Percentiles rank a stretch among this genome's conserved stretches.
These are phyloP conservation scores for Immersiella caudata DNA, from an alignment of 495 filamentous ascomycete species.

Conservation along the genomic window DNA sequence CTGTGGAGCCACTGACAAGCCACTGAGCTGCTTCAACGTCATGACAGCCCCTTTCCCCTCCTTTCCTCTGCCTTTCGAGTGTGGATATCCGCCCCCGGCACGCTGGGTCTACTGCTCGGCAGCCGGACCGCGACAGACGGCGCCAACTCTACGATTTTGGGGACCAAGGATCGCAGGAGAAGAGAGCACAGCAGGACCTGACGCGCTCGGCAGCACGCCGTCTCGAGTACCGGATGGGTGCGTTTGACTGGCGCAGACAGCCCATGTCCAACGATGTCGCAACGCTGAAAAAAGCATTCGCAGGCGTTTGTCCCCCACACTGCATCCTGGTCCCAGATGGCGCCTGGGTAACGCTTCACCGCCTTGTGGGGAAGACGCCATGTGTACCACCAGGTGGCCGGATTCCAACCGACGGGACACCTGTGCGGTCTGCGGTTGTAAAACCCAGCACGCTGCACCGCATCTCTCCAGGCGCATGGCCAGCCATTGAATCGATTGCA, in stretches of 20 bases:
- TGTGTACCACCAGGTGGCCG: constrained; percentile 5
- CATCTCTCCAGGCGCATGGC: neutral
- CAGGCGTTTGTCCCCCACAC: constrained; percentile 24
- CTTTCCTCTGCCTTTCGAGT: neutral
- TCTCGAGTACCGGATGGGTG: constrained; percentile 13
- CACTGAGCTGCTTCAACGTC: constrained; percentile 11
- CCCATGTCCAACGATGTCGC: constrained; percentile 17
- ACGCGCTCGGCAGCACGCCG: neutral
- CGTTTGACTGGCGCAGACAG: constrained; percentile 7
- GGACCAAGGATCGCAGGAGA: neutral
- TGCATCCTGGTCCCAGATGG: constrained; percentile 22
- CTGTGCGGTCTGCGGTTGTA: neutral
- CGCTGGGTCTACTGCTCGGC: neutral
- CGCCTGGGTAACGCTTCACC: constrained; percentile 18
- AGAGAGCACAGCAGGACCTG: neutral
- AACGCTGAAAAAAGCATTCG: constrained; percentile 26
- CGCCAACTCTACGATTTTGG: constrained; percentile 7
- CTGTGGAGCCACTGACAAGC: constrained; percentile 14
- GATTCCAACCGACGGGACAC: neutral
- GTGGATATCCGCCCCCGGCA: neutral
- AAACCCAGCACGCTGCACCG: constrained; percentile 9
- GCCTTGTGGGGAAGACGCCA: constrained; percentile 3
- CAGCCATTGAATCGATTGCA: constrained; percentile 8
- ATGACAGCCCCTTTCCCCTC: constrained; percentile 11
- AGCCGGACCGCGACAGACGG: constrained; percentile 4